These are phyloP conservation scores for Yarrowia sp. DNA, from an alignment of 805 yeast species.

Conservation along the genomic window DNA sequence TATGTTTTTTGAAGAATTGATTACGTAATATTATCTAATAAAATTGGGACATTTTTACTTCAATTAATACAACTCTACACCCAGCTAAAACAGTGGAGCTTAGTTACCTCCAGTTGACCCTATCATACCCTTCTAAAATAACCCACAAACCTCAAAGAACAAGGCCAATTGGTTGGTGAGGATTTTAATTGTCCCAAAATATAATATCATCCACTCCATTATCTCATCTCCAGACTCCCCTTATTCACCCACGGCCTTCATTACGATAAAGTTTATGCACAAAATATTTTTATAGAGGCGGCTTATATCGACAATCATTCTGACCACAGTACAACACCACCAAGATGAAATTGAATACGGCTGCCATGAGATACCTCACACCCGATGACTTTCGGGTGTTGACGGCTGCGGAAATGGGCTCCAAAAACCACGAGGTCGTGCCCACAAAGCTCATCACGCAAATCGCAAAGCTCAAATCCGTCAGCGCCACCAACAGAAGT, in stretches of 20 bases:
- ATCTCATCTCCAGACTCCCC: not conserved
- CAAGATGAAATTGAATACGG: conserved; percentile 86
- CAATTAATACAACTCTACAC: no score
- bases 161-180: no score
- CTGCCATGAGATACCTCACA: conserved; percentile 92
- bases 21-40: no score
- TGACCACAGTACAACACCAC: not conserved
- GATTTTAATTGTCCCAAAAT: no score
- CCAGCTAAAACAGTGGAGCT: no score
- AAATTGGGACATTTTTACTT: no score
- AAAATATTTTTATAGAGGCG: conserved; percentile 29
- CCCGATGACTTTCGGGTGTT: conserved; percentile 89
- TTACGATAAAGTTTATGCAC: conserved; percentile 34
- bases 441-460: conserved; percentile 86
- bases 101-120: no score
- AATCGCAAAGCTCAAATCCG: conserved; percentile 76
- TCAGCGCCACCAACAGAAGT: conserved; percentile 76
- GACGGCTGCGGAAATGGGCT: conserved; percentile 83
- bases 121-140: no score
- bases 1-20: no score
- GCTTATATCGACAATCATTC: no score
- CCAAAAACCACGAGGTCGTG: conserved; percentile 91
- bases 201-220: not conserved
- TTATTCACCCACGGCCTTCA: no score
- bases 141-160: no score